Evolutionary conservation across 345 rosid species (phyloP).

Genomic region (Rubroshorea leprosula): DNA sequence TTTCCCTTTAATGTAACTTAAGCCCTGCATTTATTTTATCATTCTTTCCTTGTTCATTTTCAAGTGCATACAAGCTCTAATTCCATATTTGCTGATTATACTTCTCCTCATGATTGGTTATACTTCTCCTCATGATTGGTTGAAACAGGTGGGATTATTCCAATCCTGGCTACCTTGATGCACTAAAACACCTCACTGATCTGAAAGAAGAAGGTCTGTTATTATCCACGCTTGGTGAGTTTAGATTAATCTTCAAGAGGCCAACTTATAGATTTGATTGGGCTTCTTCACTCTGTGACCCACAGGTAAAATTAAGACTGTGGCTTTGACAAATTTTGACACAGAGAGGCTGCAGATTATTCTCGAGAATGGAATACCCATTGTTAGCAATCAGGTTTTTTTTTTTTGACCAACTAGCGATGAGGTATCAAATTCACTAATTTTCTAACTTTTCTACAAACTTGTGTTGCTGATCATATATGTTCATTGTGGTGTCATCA

Average conservation of each 20-base stretch:
- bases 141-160: constrained; percentile 89
- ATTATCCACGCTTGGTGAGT: constrained; percentile 11
- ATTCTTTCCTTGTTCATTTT: neutral
- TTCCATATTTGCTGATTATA: neutral
- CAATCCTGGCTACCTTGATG: constrained; percentile 83
- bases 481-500: constrained; percentile 22
- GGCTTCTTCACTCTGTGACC: constrained; percentile 17
- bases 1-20: neutral
- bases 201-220: constrained; percentile 92
- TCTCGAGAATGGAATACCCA: constrained; percentile 80
- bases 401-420: no score
- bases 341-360: constrained; percentile 79
- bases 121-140: neutral
- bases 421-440: neutral
- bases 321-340: constrained; percentile 94
- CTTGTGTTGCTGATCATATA: constrained; percentile 7
- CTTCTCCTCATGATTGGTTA: constrained; percentile 1
- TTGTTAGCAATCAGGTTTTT: constrained; percentile 97
- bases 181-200: constrained; percentile 79
- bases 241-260: constrained; percentile 11
- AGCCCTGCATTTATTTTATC: neutral
- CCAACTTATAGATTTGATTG: constrained; percentile 17
- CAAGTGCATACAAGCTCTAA: neutral
- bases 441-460: neutral
- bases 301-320: constrained; percentile 85